Conservation (phyloP, 495 filamentous ascomycete species). For the Annulohypoxylon maeteangense region DNA sequence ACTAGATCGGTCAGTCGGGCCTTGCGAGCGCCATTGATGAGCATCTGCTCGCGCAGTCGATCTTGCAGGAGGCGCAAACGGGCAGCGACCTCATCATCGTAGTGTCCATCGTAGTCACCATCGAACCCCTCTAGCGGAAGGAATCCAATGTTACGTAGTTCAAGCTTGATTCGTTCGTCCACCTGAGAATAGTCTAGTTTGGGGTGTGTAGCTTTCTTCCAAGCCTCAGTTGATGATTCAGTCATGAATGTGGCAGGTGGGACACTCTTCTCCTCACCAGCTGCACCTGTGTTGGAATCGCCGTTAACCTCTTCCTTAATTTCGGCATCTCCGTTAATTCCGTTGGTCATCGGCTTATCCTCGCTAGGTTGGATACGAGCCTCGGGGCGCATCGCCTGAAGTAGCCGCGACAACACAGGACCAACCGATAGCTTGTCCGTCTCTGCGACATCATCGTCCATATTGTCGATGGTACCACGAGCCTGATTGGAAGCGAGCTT, state of each 20-base stretch:
- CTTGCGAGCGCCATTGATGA: slow-evolving; percentile 91
- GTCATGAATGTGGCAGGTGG: slow-evolving; percentile 81
- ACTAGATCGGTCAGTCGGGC: slow-evolving; percentile 84
- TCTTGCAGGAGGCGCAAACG: slow-evolving; percentile 85
- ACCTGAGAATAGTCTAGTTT: slow-evolving; percentile 85
- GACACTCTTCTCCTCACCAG: slow-evolving; percentile 57
- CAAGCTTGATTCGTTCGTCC: slow-evolving; percentile 88
- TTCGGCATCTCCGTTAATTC: slow-evolving; percentile 65
- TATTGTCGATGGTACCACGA: slow-evolving; percentile 81
- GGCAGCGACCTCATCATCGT: slow-evolving; percentile 93
- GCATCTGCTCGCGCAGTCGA: slow-evolving; percentile 80
- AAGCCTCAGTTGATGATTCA: slow-evolving; percentile 69
- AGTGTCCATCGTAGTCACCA: slow-evolving; percentile 84
- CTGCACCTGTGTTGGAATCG: slow-evolving; percentile 52
- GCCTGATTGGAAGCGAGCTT: slow-evolving; percentile 81
- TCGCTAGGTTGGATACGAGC: slow-evolving; percentile 71
- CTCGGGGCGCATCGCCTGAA: slow-evolving; percentile 85
- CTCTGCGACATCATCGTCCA: slow-evolving; percentile 85
- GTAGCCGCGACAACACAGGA: slow-evolving; percentile 83
- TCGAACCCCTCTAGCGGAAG: slow-evolving; percentile 71
- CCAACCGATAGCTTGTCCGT: slow-evolving; percentile 92
- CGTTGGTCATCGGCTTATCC: slow-evolving; percentile 65
- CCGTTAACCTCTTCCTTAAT: slow-evolving; percentile 63
- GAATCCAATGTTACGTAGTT: slow-evolving; percentile 94
- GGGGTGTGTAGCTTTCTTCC: slow-evolving; percentile 66